These are phyloP conservation scores for Hanseniaspora occidentalis DNA, from an alignment of 805 yeast species.

Conservation along the genomic window DNA sequence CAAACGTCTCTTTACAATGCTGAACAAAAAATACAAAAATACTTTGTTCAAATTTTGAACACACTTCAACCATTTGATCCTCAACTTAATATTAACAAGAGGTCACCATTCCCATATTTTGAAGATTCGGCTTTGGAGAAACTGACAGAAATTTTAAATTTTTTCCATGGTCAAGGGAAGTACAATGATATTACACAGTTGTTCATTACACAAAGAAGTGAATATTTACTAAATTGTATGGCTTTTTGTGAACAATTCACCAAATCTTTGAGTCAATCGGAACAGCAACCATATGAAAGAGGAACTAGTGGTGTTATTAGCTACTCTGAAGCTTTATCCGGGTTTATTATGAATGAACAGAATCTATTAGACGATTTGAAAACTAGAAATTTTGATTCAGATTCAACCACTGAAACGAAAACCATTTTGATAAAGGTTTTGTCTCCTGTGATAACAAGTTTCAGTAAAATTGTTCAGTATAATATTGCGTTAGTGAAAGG, in stretches of 20 bases:
- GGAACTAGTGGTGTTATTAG: conserved; percentile 46
- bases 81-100: conserved; percentile 27
- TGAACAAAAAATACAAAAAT: conserved; percentile 39
- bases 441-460: conserved; percentile 27
- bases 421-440: conserved; percentile 24
- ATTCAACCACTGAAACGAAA: conserved; percentile 17
- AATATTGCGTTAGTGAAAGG: conserved; percentile 30
- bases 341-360: conserved; percentile 37
- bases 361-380: conserved; percentile 32
- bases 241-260: conserved; percentile 35
- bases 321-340: conserved; percentile 40
- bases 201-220: conserved; percentile 31
- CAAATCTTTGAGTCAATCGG: conserved; percentile 25
- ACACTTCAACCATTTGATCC: conserved; percentile 35
- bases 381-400: conserved; percentile 19
- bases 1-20: conserved; percentile 43
- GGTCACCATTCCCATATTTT: conserved; percentile 30
- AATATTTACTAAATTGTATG: conserved; percentile 31
- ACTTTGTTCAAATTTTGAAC: conserved; percentile 34
- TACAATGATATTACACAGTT: conserved; percentile 24
- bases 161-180: conserved; percentile 28
- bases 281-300: conserved; percentile 42
- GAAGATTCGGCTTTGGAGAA: conserved; percentile 27
- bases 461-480: conserved; percentile 25
- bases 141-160: conserved; percentile 31